Percentiles rank a stretch among this genome's conserved stretches.
Evolutionary conservation across 768 basidiomycete genomes (phyloP).

Genomic region (Russula lepida): DNA sequence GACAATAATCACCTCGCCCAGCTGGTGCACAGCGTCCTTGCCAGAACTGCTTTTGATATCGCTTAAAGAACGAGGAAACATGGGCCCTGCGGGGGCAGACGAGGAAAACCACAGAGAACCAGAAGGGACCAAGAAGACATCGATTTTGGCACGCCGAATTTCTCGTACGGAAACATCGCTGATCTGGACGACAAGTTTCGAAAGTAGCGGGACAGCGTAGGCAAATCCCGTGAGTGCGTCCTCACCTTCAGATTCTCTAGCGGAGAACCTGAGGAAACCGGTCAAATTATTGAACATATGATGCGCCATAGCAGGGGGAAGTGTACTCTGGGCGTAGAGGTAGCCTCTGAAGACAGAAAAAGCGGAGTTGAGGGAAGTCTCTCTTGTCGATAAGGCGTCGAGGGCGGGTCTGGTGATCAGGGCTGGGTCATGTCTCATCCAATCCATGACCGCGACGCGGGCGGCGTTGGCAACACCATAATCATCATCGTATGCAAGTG

Average conservation of each 20-base stretch:
- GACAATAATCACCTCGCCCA: conserved; percentile 53
- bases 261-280: conserved; percentile 52
- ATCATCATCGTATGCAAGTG: conserved; percentile 45
- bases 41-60: conserved; percentile 29
- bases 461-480: conserved; percentile 48
- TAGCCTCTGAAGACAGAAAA: conserved; percentile 47
- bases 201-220: conserved; percentile 47
- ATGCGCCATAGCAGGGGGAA: conserved; percentile 61
- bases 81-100: conserved; percentile 43
- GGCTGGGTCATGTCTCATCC: conserved; percentile 68
- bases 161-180: conserved; percentile 65
- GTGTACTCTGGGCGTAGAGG: conserved; percentile 43
- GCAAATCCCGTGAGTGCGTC: conserved; percentile 47
- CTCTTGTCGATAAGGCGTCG: conserved; percentile 47
- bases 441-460: conserved; percentile 47
- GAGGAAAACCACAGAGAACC: conserved; percentile 62
- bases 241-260: conserved; percentile 36
- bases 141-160: conserved; percentile 63
- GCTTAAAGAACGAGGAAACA: conserved; percentile 48
- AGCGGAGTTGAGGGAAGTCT: conserved; percentile 39
- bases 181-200: conserved; percentile 54
- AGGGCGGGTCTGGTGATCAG: conserved; percentile 56
- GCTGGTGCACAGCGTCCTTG: conserved; percentile 29
- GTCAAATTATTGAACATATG: conserved; percentile 61
- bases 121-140: conserved; percentile 58